Evolutionary conservation across 495 filamentous ascomycete species (phyloP).

Genomic region (Tetracladium marchalianum): DNA sequence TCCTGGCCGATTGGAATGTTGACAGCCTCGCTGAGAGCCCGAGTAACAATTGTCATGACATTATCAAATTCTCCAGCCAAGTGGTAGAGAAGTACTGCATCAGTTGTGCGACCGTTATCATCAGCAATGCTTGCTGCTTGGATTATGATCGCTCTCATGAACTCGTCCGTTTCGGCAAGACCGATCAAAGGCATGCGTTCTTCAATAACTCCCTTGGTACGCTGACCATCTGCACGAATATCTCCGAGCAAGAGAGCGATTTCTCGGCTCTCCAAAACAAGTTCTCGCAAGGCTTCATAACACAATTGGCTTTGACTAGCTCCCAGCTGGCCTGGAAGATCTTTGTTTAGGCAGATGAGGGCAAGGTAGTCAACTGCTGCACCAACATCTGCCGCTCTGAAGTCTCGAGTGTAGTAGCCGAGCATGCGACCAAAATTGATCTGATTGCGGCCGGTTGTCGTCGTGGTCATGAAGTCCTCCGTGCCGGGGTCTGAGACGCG

Average conservation of each 20-base stretch:
- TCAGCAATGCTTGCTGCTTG: conserved; percentile 87
- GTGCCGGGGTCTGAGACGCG: conserved; percentile 66
- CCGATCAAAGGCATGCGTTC: conserved; percentile 78
- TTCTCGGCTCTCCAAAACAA: conserved; percentile 87
- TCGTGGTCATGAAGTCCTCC: conserved; percentile 60
- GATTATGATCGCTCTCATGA: conserved; percentile 75
- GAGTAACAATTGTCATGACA: conserved; percentile 80
- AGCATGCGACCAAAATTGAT: conserved; percentile 91
- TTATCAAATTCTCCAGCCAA: conserved; percentile 89
- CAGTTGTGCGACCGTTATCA: conserved; percentile 83
- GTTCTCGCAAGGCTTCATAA: conserved; percentile 89
- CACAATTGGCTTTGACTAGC: conserved; percentile 72
- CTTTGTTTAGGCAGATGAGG: conserved; percentile 85
- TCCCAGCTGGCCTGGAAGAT: conserved; percentile 63
- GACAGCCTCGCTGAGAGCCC: conserved; percentile 80
- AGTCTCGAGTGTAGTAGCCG: conserved; percentile 91
- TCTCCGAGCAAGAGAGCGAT: conserved; percentile 92
- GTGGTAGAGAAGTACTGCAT: conserved; percentile 90
- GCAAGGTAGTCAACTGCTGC: conserved; percentile 90
- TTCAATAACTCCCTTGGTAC: conserved; percentile 80
- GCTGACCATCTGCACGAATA: conserved; percentile 68
- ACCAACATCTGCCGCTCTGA: conserved; percentile 76
- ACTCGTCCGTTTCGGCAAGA: conserved; percentile 66
- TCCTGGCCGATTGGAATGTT: conserved; percentile 72
- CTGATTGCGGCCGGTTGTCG: conserved; percentile 69